Base-by-base conservation (phyloP, 164 flowering plant species). In the Chloranthus sessilifolius region DNA sequence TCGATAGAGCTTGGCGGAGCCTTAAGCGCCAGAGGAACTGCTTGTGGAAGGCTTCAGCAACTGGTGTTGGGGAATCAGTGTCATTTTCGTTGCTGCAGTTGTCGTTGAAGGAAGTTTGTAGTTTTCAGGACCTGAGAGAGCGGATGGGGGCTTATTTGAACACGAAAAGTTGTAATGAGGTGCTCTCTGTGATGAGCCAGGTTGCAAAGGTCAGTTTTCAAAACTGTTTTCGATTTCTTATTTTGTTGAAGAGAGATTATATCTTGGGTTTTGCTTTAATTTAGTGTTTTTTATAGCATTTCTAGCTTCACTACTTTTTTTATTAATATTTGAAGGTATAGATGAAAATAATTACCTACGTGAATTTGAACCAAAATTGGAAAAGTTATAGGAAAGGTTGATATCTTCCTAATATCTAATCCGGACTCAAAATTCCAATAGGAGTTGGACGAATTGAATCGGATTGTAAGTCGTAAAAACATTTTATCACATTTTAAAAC, bases 51-150 rank as follows among this genome's bases (percentile, higher is more conserved):
- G 40, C 48, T 14, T n/a, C 53, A 14, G 12, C 35, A 3, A 51
- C 8, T 12, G 59, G 51, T 5, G 29, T 17, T 19, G 56, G 12
- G 2, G 66, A 66, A 12, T 38, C 14, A 19, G 68, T 7, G 19
- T 52, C 52, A 12, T 70, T 75, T 47, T 49, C 60, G 3, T 29
- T 47, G 0, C 41, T 92, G 67, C 43, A 60, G 60, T 50, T 37
- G 27, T 88, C 97, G 10, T 58, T 92, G 74, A 46, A 55, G 58
- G 88, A 86, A 10, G 75, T 92, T 5, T 92, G 99, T 45, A 88
- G 99, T 59, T 74, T 92, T 2, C 86, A 88, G 34, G 99, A 92
- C 63, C 66, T 92, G 88, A 78, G 48, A 70, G 71, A 73, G 72
- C 61, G 97, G 42, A 72, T 92, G 99, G 50, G 64, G 52, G 69